phyloP scores from a whole-genome alignment of 352 stramenopile species.

The Pythium biforme region DNA sequence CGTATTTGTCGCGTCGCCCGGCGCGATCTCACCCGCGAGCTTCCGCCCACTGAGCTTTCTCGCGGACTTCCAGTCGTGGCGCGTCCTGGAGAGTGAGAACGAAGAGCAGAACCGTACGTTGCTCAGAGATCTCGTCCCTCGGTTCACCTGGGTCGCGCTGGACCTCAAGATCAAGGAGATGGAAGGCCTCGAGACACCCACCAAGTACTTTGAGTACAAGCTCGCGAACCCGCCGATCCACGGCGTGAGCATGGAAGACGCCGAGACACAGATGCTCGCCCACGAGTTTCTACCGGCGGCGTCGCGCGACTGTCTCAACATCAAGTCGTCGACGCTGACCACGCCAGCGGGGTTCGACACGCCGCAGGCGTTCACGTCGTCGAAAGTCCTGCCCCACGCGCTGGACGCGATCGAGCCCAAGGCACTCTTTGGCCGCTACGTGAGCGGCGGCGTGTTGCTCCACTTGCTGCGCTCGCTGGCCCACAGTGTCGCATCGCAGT shows the following conservation, averaged over 20 bases:
- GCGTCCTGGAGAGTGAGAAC: slow-evolving; percentile 31
- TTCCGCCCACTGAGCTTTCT: slow-evolving; percentile 57
- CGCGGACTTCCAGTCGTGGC: slow-evolving; percentile 42
- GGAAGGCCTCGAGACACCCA: slow-evolving; percentile 56
- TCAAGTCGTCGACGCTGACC: slow-evolving; percentile 55
- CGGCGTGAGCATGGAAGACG: slow-evolving; percentile 29
- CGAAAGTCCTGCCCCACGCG: slow-evolving; percentile 58
- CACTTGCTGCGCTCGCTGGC: slow-evolving; percentile 53
- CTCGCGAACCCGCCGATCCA: slow-evolving; percentile 39
- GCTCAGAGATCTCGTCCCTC: slow-evolving; percentile 51
- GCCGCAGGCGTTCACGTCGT: slow-evolving; percentile 46
- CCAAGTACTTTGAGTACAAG: slow-evolving; percentile 70
- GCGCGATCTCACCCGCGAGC: slow-evolving; percentile 36
- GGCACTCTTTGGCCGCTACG: slow-evolving; percentile 60
- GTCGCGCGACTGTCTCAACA: slow-evolving; percentile 48
- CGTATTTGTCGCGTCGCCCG: slow-evolving; percentile 39
- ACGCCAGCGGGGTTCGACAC: slow-evolving; percentile 28
- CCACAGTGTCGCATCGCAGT: slow-evolving; percentile 34
- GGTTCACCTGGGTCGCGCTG: slow-evolving; percentile 64
- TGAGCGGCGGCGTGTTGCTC: slow-evolving; percentile 53
- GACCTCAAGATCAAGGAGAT: slow-evolving; percentile 84
- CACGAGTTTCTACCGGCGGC: slow-evolving; percentile 35
- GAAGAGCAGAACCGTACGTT: slow-evolving; percentile 37
- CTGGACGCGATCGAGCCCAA: slow-evolving; percentile 49
- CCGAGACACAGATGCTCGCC: slow-evolving; percentile 53